Evolutionary conservation across 139 green algal genomes (phyloP), one percentile per base, ranked within the genome.

Genomic region (Tetradesmus obliquus): DNA sequence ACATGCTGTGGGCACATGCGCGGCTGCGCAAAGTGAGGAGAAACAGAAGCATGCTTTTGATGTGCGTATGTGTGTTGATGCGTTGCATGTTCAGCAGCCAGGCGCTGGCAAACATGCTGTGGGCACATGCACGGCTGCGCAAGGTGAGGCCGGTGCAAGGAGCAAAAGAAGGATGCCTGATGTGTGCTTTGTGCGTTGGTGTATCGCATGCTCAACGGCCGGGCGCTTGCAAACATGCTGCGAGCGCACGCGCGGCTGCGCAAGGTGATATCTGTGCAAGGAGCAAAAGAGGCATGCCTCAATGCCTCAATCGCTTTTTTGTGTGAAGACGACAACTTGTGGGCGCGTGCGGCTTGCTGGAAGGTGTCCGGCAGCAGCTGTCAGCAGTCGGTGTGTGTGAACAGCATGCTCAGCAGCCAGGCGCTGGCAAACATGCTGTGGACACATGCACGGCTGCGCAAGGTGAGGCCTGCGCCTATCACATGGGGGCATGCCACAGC

Each of bases 351-450:
- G 24, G 19, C 9, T 15, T n/a, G 22, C 15, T 19, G 32, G 32
- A 45, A 45, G 32, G 32, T 84, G 79, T 15, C 15, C 15, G 22
- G 19, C 15, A n/a, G 79, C 13, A 17, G 13, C 19, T 84, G 79
- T 84, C 10, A 19, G 13, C 22, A 53, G 79, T 10, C 19, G 19
- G 6, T 58, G 80, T 6, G 6, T n/a, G 22, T 0, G 2, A n/a
- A 17, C 32, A 20, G 15, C 51, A 17, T 15, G 62, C 62, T 32
- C 9, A 55, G 82, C 66, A 85, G 54, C 13, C 89, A 92, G 69
- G 82, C 82, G 51, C 71, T 92, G 66, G 82, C 89, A n/a, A 92
- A 92, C 71, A 90, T 66, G 32, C 66, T 89, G 62, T 84, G 76
- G 51, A 82, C 89, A 82, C 89, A 84, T 8, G 89, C 82, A 60